Conservation (phyloP, 805 yeast species). For the Hermanozyma aechmeae region DNA sequence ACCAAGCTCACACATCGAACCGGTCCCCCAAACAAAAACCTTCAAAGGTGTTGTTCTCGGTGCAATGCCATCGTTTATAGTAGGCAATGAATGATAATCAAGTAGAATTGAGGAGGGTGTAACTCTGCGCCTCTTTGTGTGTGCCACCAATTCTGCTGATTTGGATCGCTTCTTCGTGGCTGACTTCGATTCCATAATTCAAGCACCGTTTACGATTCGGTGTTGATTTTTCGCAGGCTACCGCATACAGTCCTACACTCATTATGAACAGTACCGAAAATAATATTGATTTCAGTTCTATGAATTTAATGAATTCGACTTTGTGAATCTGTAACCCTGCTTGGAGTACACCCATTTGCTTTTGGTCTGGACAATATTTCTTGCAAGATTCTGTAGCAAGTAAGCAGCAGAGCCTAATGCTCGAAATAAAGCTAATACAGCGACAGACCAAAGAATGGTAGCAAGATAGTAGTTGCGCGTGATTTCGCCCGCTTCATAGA, state of each 20-base stretch:
- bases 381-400: slow-evolving; percentile 34
- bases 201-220: no score
- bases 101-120: slow-evolving; percentile 37
- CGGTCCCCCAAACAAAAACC: slow-evolving; percentile 91
- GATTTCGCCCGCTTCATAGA: slow-evolving; percentile 58
- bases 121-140: slow-evolving; percentile 16
- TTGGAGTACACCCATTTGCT: slow-evolving; percentile 34
- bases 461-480: slow-evolving; percentile 61
- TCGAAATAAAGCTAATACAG: slow-evolving; percentile 71
- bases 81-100: slow-evolving; percentile 39
- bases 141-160: no score
- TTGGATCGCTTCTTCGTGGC: no score
- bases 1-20: slow-evolving; percentile 96
- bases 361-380: slow-evolving; percentile 28
- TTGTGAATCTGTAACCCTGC: slow-evolving; percentile 18
- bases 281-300: no score
- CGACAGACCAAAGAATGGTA: slow-evolving; percentile 88
- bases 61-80: slow-evolving; percentile 31
- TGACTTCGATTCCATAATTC: no score
- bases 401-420: slow-evolving; percentile 75
- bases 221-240: no score
- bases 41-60: slow-evolving; percentile 47
- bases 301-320: no score
- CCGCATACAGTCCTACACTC: no score
- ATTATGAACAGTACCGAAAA: no score